phyloP scores from a whole-genome alignment of 345 rosid genomes.

The Passiflora organensis region DNA sequence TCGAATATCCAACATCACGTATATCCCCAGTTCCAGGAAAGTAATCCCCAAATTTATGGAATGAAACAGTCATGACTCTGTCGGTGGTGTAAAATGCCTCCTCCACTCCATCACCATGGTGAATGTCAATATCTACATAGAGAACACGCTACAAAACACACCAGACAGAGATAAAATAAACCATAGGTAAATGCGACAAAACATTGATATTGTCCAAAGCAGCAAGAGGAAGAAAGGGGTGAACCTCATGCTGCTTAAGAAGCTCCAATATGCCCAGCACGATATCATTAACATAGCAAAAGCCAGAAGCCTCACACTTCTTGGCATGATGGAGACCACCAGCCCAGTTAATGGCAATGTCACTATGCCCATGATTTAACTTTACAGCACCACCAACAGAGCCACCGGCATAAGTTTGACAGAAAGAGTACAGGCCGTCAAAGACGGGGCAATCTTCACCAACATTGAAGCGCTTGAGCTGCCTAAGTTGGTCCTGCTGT shows the following conservation, averaged over 20 bases:
- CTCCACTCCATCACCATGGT: conserved; percentile 68
- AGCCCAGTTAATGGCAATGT: conserved; percentile 65
- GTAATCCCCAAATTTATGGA: conserved; percentile 69
- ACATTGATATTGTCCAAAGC: neutral
- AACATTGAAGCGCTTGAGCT: conserved; percentile 64
- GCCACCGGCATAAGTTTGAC: conserved; percentile 72
- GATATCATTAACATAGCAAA: conserved; percentile 69
- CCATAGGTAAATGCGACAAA: neutral
- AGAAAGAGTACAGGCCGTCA: conserved; percentile 64
- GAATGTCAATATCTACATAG: conserved; percentile 66
- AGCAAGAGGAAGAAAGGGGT: conserved; percentile 6
- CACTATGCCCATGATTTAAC: conserved; percentile 55
- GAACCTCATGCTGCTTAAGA: conserved; percentile 66
- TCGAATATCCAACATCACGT: conserved; percentile 46
- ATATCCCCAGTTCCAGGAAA: conserved; percentile 62
- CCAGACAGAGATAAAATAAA: neutral
- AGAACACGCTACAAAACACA: conserved; percentile 49
- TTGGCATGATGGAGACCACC: conserved; percentile 74
- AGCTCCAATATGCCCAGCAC: conserved; percentile 69
- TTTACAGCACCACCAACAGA: conserved; percentile 69
- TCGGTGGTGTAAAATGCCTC: conserved; percentile 74
- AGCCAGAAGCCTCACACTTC: conserved; percentile 67
- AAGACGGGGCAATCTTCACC: conserved; percentile 75
- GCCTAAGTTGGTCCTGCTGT: conserved; percentile 65
- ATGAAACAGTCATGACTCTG: conserved; percentile 68